Evolutionary conservation across 352 stramenopile species (phyloP), one percentile per base, ranked within the genome.

Genomic region (Phytophthora tentaculata): DNA sequence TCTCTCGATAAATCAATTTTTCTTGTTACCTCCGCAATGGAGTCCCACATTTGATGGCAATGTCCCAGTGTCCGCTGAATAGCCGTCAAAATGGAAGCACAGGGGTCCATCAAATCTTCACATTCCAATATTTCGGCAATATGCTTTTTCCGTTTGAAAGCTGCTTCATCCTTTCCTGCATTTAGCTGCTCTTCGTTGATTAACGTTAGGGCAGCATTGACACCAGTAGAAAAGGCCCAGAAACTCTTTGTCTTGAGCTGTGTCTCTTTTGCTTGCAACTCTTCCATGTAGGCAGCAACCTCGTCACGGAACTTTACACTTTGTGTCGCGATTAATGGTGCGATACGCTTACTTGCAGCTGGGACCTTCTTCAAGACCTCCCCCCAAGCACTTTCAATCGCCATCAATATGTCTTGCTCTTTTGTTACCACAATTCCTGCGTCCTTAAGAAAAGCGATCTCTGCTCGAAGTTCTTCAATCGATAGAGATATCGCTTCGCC

Each of bases 111-210:
- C 13, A 98, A 71, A 26, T 95, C 86, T 20, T 93, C 82, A 54
- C 96, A 97, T 62, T 98, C 95, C 65, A 99, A 91, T 43, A 98
- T 97, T 43, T 88, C 79, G 37, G 94, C 97, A 9, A 98, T 78
- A 65, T 98, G 89, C 13, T 80, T 79, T 61, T 94, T 97, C 12
- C 87, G 75, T 9, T 74, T 61, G n/a, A 84, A 87, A 3, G 61
- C 22, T 0, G 22, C 26, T 14, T 79, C 55, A 61, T 92, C 85
- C 19, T 76, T 60, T 41, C 80, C 69, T 32, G 81, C 69, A 9
- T 57, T 57, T 10, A 39, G 23, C 5, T 76, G 74, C 22, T 90
- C 83, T 49, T 82, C 67, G 16, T 32, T 54, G 16, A 95, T 82
- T 20, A 79, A 50, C 10, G 80, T 69, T 13, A 86, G 54, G 0